Evolutionary conservation across 192 early-diverging fungal species (phyloP).

Genomic region (Dissophora globulifera): DNA sequence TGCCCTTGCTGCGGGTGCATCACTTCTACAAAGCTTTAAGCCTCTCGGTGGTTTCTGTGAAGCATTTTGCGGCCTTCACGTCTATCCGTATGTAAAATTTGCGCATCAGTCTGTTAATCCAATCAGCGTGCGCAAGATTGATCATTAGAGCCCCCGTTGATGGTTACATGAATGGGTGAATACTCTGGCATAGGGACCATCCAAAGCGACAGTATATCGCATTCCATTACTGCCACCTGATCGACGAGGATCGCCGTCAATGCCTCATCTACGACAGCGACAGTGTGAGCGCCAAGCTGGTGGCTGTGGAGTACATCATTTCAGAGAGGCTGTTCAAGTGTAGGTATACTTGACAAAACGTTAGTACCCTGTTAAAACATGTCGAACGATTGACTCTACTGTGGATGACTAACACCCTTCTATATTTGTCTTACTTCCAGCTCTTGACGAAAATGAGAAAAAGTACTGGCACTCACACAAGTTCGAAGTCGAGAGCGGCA

Average conservation of each 20-base stretch:
- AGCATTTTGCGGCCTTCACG: constrained; percentile 56
- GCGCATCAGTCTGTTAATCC: background rate
- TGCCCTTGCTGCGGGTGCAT: background rate
- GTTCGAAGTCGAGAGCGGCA: constrained; percentile 62
- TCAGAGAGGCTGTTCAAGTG: constrained; percentile 60
- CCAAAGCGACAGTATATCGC: constrained; percentile 59
- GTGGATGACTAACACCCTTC: too few relatives aligned
- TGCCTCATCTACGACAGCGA: constrained; percentile 65
- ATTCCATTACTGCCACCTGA: constrained; percentile 63
- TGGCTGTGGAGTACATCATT: constrained; percentile 72
- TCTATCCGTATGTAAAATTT: constrained; percentile 46
- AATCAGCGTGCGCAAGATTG: too few relatives aligned
- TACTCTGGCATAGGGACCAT: constrained; percentile 55
- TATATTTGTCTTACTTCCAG: background rate
- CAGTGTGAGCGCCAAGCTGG: constrained; percentile 52
- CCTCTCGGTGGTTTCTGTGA: constrained; percentile 55
- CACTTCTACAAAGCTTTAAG: constrained; percentile 49
- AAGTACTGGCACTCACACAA: constrained; percentile 69
- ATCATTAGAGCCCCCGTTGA: too few relatives aligned
- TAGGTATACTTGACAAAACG: too few relatives aligned
- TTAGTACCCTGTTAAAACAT: too few relatives aligned
- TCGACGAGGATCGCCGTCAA: constrained; percentile 64
- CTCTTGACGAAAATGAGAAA: constrained; percentile 57
- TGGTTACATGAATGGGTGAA: background rate
- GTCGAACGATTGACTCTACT: background rate